These are phyloP conservation scores for Blastobotrys ciferrii DNA, from an alignment of 1,139 yeast species.

Conservation along the genomic window DNA sequence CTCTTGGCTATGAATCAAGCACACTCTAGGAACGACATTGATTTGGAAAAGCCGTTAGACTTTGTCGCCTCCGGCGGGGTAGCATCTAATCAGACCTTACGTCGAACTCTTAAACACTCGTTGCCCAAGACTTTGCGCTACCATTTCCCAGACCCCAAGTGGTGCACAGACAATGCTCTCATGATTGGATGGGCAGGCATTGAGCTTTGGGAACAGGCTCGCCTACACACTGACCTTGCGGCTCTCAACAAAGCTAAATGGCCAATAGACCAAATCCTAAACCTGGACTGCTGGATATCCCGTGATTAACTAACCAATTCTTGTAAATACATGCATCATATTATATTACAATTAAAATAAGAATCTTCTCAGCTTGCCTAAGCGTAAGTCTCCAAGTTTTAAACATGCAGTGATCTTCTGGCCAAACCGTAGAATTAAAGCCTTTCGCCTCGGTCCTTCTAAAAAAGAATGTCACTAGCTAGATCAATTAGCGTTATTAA, in stretches of 20 bases:
- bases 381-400: too few relatives aligned
- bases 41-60: constrained; percentile 47
- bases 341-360: background rate
- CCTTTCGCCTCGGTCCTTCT: too few relatives aligned
- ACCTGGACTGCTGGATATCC: constrained; percentile 14
- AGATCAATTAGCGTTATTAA: too few relatives aligned
- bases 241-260: constrained; percentile 68
- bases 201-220: constrained; percentile 60
- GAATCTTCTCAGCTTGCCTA: too few relatives aligned
- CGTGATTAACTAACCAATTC: background rate
- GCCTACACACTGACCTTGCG: constrained; percentile 48
- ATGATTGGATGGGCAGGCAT: constrained; percentile 99
- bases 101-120: constrained; percentile 48
- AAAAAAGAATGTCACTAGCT: too few relatives aligned
- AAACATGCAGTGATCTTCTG: too few relatives aligned
- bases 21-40: constrained; percentile 18
- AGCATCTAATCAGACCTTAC: constrained; percentile 65
- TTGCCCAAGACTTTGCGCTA: constrained; percentile 37
- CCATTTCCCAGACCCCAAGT: constrained; percentile 64
- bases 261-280: constrained; percentile 47
- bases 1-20: constrained; percentile 47
- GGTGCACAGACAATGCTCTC: constrained; percentile 93
- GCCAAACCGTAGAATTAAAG: too few relatives aligned
- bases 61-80: constrained; percentile 94
- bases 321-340: background rate